A percentile compares a stretch with the other conserved stretches of the same genome.
These are phyloP conservation scores for Gossypium davidsonii DNA, from an alignment of 441 rosid species.

Conservation along the genomic window DNA sequence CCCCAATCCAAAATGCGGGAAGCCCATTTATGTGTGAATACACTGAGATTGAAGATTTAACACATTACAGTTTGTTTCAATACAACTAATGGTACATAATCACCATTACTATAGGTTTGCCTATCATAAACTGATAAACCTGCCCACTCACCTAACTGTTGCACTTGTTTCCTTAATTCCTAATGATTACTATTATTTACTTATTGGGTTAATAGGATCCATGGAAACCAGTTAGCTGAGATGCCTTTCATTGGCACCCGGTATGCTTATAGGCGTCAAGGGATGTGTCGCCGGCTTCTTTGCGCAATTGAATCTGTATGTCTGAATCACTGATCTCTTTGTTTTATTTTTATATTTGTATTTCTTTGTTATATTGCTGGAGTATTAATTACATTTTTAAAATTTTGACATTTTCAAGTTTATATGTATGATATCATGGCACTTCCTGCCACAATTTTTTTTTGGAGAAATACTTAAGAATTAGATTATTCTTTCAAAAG, in stretches of 20 bases:
- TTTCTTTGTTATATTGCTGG: neutral
- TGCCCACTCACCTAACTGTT: neutral
- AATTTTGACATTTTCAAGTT: neutral
- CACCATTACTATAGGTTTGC: neutral
- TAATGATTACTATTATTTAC: constrained; percentile 11
- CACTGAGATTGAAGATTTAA: neutral
- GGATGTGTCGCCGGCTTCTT: constrained; percentile 92
- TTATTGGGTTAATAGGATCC: constrained; percentile 51
- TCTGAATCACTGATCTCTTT: constrained; percentile 6
- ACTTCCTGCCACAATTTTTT: neutral
- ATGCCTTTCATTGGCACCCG: constrained; percentile 99
- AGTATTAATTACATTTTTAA: neutral
- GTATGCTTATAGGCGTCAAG: constrained; percentile 68
- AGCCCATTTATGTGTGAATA: neutral
- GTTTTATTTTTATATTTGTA: neutral
- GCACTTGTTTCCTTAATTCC: neutral
- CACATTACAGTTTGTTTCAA: neutral
- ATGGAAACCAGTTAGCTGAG: constrained; percentile 80
- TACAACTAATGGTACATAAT: neutral
- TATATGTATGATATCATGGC: neutral
- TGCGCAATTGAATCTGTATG: constrained; percentile 73
- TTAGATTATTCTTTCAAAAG: neutral
- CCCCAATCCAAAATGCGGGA: neutral
- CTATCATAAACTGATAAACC: neutral
- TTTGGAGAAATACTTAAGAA: neutral